A percentile compares a stretch with the other conserved stretches of the same genome.
Evolutionary conservation across 352 stramenopile genomes (phyloP).

Genomic region (Phytophthora syringae): DNA sequence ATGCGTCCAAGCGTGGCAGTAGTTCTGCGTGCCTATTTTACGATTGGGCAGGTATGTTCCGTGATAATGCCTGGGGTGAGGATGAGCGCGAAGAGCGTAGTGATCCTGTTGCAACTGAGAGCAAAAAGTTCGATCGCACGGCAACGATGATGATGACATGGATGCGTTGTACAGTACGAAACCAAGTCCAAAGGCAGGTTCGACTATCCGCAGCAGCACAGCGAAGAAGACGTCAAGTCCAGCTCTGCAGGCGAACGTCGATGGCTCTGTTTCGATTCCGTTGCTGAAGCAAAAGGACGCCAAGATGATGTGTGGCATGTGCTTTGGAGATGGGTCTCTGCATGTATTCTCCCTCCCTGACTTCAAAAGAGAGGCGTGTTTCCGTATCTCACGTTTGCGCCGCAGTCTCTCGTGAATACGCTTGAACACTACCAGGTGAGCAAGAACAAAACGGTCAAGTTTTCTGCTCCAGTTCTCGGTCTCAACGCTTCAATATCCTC

Average conservation of each 20-base stretch:
- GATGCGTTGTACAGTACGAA: slow-evolving; percentile 69
- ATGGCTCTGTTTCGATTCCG: slow-evolving; percentile 59
- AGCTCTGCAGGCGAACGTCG: slow-evolving; percentile 27
- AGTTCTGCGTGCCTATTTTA: slow-evolving; percentile 84
- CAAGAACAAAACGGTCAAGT: slow-evolving; percentile 63
- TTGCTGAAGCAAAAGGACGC: slow-evolving; percentile 61
- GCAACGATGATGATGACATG: slow-evolving; percentile 77
- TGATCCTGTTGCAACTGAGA: slow-evolving; percentile 15
- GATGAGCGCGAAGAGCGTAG: slow-evolving; percentile 47
- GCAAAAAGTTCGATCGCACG: slow-evolving; percentile 21
- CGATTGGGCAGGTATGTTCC: slow-evolving; percentile 86
- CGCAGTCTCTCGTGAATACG: slow-evolving; percentile 79
- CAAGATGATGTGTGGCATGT: slow-evolving; percentile 83
- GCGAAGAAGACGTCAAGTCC: slow-evolving; percentile 1
- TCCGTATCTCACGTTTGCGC: slow-evolving; percentile 84
- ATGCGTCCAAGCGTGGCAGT: slow-evolving; percentile 44
- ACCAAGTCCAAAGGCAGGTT: slow-evolving; percentile 35
- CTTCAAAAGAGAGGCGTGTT: slow-evolving; percentile 85
- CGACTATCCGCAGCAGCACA: slow-evolving; percentile 19
- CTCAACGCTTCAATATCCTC: slow-evolving; percentile 73
- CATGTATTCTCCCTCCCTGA: slow-evolving; percentile 86
- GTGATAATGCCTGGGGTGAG: slow-evolving; percentile 65
- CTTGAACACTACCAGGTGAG: slow-evolving; percentile 66
- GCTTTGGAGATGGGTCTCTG: slow-evolving; percentile 82
- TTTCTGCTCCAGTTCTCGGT: slow-evolving; percentile 64